These are phyloP conservation scores for Rauvolfia tetraphylla DNA, from an alignment of 257 asterid species.

Conservation along the genomic window DNA sequence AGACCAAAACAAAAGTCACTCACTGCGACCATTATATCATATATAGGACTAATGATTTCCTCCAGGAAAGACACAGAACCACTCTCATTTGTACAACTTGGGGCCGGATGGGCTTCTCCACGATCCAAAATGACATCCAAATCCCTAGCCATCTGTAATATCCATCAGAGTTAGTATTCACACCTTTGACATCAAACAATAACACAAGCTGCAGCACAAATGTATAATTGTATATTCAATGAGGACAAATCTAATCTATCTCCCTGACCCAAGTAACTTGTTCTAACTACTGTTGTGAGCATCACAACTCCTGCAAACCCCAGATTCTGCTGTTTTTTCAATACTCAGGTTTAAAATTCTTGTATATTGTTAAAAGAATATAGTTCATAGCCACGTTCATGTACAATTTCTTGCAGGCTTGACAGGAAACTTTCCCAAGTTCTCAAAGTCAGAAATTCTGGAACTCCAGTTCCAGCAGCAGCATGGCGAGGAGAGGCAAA, in stretches of 20 bases:
- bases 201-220: neutral
- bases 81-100: constrained; percentile 48
- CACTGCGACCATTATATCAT: constrained; percentile 45
- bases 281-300: neutral
- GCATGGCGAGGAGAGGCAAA: neutral
- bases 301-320: neutral
- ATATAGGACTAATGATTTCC: constrained; percentile 68
- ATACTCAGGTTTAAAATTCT: neutral
- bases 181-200: neutral
- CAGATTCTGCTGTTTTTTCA: neutral
- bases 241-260: neutral
- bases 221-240: neutral
- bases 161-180: neutral
- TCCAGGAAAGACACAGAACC: constrained; percentile 72
- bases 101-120: constrained; percentile 66
- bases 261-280: neutral
- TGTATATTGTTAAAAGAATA: neutral
- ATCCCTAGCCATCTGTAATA: constrained; percentile 87
- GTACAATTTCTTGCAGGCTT: neutral
- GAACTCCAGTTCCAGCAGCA: neutral
- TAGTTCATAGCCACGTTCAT: neutral
- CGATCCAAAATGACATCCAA: constrained; percentile 80
- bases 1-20: constrained; percentile 27
- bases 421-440: neutral
- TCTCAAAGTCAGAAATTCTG: neutral